Percentiles rank a stretch among this genome's conserved stretches.
These are phyloP conservation scores for Phyllosticta citrichinensis DNA, from an alignment of 2,329 filamentous ascomycete genomes.

Conservation along the genomic window DNA sequence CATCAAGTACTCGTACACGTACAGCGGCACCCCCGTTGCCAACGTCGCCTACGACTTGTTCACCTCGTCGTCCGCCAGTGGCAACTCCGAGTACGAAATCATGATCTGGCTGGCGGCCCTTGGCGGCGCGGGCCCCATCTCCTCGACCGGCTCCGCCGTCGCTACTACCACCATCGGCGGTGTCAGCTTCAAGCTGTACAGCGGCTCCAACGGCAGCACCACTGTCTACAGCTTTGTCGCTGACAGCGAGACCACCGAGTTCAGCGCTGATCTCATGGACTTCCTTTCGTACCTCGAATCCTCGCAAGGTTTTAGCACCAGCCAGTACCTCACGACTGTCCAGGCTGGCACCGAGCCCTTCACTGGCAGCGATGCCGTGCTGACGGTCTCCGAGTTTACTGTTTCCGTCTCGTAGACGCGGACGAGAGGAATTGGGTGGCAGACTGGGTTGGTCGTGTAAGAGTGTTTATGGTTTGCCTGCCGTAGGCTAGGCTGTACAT, in stretches of 20 bases:
- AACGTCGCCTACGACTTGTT: constrained; percentile 56
- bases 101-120: constrained; percentile 57
- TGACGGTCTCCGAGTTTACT: constrained; percentile 33
- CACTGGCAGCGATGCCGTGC: constrained; percentile 37
- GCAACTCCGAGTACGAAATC: constrained; percentile 47
- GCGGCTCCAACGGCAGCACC: constrained; percentile 49
- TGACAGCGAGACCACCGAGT: constrained; percentile 37
- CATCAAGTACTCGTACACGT: constrained; percentile 42
- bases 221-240: constrained; percentile 54
- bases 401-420: constrained; percentile 11
- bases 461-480: too few species aligned
- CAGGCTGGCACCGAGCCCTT: constrained; percentile 50
- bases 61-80: constrained; percentile 39
- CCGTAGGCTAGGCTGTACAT: background rate
- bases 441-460: background rate
- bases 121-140: constrained; percentile 50
- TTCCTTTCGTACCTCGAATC: constrained; percentile 48
- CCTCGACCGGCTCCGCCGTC: constrained; percentile 43
- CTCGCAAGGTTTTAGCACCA: constrained; percentile 38
- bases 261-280: constrained; percentile 46
- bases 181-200: constrained; percentile 48
- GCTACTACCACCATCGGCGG: constrained; percentile 46
- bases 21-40: constrained; percentile 36
- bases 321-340: constrained; percentile 45
- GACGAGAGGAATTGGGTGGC: background rate